phyloP scores from a whole-genome alignment of 257 asterid genomes.

The Oldenlandia corymbosa region DNA sequence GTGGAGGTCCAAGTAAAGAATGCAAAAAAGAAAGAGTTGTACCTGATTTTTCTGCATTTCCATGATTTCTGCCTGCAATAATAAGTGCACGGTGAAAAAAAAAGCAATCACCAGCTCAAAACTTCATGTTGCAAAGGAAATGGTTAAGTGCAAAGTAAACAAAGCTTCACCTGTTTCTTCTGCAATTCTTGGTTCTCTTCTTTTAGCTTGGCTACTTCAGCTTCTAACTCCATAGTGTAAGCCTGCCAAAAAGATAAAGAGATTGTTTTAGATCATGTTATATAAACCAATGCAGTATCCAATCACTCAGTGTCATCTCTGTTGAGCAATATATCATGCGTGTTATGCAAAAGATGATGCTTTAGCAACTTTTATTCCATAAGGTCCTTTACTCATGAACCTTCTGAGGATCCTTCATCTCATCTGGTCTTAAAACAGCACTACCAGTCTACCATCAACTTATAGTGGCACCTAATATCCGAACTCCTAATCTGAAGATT shows the following conservation, averaged over 20 bases:
- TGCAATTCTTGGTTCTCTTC: slow-evolving; percentile 71
- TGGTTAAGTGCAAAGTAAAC: not conserved
- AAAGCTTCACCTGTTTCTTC: slow-evolving; percentile 56
- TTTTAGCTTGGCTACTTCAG: slow-evolving; percentile 80
- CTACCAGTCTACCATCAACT: slow-evolving; percentile 9
- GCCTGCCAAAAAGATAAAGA: slow-evolving; percentile 41
- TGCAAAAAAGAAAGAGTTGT: not conserved
- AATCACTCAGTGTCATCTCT: not conserved
- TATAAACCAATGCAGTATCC: not conserved
- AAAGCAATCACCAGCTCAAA: not conserved
- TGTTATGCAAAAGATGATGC: too few relatives aligned
- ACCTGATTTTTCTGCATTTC: slow-evolving; percentile 58
- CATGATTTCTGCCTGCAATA: slow-evolving; percentile 33
- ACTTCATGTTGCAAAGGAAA: not conserved
- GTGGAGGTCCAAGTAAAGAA: not conserved
- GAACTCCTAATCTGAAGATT: too few relatives aligned
- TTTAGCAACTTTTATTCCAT: too few relatives aligned
- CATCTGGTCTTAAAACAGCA: not conserved
- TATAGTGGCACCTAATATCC: slow-evolving; percentile 13
- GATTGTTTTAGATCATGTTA: not conserved
- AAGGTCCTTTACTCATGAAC: too few relatives aligned
- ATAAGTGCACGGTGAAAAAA: not conserved
- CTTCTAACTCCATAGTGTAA: slow-evolving; percentile 79
- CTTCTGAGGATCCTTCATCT: slow-evolving; percentile 14
- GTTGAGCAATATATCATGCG: not conserved